Conservation (phyloP, 2,329 filamentous ascomycete genomes). For the Monosporascus sp. region DNA sequence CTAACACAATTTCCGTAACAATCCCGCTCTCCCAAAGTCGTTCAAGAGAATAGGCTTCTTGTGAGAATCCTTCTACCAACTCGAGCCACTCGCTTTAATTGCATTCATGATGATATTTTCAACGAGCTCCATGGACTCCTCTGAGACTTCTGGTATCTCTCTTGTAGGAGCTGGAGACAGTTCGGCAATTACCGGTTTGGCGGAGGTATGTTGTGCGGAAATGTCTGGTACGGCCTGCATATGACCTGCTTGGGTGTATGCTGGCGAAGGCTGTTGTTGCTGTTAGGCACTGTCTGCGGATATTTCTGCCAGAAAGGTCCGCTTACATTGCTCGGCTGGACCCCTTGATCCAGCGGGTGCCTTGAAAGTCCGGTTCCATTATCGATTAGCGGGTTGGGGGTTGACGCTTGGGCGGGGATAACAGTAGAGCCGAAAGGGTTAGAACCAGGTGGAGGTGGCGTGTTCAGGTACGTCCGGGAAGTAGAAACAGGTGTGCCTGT, state of each 20-base stretch:
- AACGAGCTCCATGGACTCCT: slow-evolving; percentile 27
- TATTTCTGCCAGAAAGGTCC: slow-evolving; percentile 24
- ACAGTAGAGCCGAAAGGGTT: neutral
- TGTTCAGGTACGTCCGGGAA: neutral
- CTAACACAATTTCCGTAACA: neutral
- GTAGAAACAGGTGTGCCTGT: neutral
- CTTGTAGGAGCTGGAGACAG: slow-evolving; percentile 1
- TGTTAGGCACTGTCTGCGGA: slow-evolving; percentile 28
- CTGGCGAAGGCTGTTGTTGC: slow-evolving; percentile 21
- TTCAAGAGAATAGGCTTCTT: neutral
- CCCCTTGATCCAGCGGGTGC: slow-evolving; percentile 15
- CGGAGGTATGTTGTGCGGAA: slow-evolving; percentile 8
- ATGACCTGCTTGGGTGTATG: slow-evolving; percentile 7
- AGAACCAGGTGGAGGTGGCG: neutral
- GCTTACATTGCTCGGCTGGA: slow-evolving; percentile 27
- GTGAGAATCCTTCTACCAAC: neutral
- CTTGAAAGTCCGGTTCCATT: slow-evolving; percentile 7
- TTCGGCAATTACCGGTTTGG: neutral
- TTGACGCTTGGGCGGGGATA: neutral
- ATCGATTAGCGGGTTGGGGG: slow-evolving; percentile 1
- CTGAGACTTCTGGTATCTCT: slow-evolving; percentile 26
- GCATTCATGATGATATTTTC: slow-evolving; percentile 28
- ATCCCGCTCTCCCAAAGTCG: neutral
- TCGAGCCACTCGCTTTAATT: slow-evolving; percentile 21
- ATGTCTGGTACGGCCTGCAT: neutral